A percentile compares a stretch with the other conserved stretches of the same genome.
Conservation (phyloP, 441 rosid species). For the Erysimum cheiri region DNA sequence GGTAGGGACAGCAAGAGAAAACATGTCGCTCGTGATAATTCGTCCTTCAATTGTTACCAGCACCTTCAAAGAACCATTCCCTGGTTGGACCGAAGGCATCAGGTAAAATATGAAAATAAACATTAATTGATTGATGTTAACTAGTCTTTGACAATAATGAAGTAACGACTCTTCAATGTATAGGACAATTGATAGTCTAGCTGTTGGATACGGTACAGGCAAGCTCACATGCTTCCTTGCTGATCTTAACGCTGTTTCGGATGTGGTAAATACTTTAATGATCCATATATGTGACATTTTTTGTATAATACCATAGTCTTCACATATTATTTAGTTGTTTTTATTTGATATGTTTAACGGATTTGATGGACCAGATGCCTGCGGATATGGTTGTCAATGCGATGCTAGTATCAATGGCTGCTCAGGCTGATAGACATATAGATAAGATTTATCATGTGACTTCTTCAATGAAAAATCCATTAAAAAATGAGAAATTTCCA, state of each 20-base stretch:
- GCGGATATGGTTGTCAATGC: slow-evolving; percentile 85
- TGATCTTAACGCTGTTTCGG: slow-evolving; percentile 57
- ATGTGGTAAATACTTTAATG: slow-evolving; percentile 48
- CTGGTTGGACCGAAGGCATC: slow-evolving; percentile 49
- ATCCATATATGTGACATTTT: background rate
- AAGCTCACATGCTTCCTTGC: slow-evolving; percentile 69
- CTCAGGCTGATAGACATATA: slow-evolving; percentile 40
- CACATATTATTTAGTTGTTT: background rate
- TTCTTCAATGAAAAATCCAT: slow-evolving; percentile 59
- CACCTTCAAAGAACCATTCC: slow-evolving; percentile 44
- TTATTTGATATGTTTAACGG: background rate
- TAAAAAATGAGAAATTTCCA: slow-evolving; percentile 31
- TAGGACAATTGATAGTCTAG: slow-evolving; percentile 88
- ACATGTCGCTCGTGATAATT: slow-evolving; percentile 37
- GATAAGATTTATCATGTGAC: slow-evolving; percentile 67
- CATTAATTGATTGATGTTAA: background rate
- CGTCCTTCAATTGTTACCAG: slow-evolving; percentile 46
- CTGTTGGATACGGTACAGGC: slow-evolving; percentile 78
- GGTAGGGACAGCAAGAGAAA: slow-evolving; percentile 4
- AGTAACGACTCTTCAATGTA: slow-evolving; percentile 4
- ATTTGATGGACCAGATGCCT: slow-evolving; percentile 53
- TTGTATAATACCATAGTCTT: background rate
- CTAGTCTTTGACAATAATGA: background rate
- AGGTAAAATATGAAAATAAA: slow-evolving; percentile 27
- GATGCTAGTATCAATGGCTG: slow-evolving; percentile 63